These are phyloP conservation scores for Mycosphaerella arachidis DNA, from an alignment of 2,329 filamentous ascomycete species.

Conservation along the genomic window DNA sequence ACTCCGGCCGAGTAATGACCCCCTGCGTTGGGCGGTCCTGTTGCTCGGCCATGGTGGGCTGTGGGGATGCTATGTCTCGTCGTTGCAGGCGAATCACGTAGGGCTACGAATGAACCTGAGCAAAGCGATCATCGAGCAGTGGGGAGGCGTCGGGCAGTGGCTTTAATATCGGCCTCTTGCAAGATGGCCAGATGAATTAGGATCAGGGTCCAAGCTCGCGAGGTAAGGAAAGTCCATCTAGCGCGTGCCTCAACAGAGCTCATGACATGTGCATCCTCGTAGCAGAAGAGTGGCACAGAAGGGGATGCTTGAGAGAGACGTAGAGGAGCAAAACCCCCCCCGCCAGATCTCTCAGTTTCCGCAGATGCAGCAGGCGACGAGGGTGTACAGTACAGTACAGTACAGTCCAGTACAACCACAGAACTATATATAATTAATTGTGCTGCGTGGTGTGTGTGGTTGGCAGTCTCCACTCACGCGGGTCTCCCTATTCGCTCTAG, in stretches of 20 bases:
- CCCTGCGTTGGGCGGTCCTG: neutral
- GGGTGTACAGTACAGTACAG: too few relatives aligned
- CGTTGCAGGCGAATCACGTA: neutral
- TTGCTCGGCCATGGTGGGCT: slow-evolving; percentile 10
- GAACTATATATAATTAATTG: too few relatives aligned
- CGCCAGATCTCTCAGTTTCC: too few relatives aligned
- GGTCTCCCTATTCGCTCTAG: neutral
- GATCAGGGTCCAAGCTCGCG: neutral
- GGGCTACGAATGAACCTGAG: neutral
- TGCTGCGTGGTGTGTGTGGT: neutral
- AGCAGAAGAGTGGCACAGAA: too few relatives aligned
- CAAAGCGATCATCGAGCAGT: neutral
- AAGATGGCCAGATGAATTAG: neutral
- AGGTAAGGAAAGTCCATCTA: neutral
- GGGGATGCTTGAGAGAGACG: too few relatives aligned
- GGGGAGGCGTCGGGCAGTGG: too few relatives aligned
- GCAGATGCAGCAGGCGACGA: too few relatives aligned
- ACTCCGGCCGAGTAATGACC: slow-evolving; percentile 22
- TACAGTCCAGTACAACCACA: too few relatives aligned
- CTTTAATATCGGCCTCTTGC: too few relatives aligned
- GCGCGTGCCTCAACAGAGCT: too few relatives aligned
- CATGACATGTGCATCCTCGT: too few relatives aligned
- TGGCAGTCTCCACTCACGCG: neutral
- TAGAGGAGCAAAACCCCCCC: too few relatives aligned
- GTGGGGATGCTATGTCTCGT: neutral